Evolutionary conservation across 1,284 basidiomycete genomes (phyloP).

Genomic region (Cystobasidiaceae sp.): DNA sequence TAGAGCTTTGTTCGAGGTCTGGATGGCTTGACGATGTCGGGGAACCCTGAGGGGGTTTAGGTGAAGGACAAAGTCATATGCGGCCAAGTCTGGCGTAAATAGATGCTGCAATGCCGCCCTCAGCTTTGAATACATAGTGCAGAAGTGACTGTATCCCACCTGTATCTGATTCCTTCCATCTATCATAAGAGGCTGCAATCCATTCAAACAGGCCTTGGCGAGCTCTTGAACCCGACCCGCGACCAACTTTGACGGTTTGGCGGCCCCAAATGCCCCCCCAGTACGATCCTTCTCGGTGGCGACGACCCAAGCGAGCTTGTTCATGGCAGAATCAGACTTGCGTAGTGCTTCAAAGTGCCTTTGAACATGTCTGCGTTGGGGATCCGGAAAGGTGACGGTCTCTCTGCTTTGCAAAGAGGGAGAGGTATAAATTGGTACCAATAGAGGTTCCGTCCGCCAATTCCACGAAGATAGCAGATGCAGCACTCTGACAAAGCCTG

Average conservation of each 20-base stretch:
- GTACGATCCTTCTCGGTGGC: slow-evolving; percentile 71
- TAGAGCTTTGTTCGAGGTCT: slow-evolving; percentile 50
- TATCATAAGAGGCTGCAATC: slow-evolving; percentile 44
- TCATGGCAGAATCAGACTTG: slow-evolving; percentile 48
- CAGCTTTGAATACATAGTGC: neutral
- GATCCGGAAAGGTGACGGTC: slow-evolving; percentile 47
- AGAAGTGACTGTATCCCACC: slow-evolving; percentile 48
- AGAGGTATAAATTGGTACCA: slow-evolving; percentile 51
- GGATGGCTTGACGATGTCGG: slow-evolving; percentile 58
- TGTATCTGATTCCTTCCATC: slow-evolving; percentile 53
- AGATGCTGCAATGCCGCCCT: slow-evolving; percentile 55
- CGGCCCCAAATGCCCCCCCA: slow-evolving; percentile 69
- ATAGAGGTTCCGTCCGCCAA: slow-evolving; percentile 57
- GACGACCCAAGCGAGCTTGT: slow-evolving; percentile 68
- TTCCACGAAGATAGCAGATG: slow-evolving; percentile 71
- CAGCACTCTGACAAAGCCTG: slow-evolving; percentile 75
- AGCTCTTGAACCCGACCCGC: slow-evolving; percentile 65
- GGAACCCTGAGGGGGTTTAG: slow-evolving; percentile 63
- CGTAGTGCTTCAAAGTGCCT: slow-evolving; percentile 50
- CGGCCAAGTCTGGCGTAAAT: slow-evolving; percentile 73
- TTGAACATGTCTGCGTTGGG: slow-evolving; percentile 58
- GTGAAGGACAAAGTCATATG: slow-evolving; percentile 81
- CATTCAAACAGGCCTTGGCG: slow-evolving; percentile 63
- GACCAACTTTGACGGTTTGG: slow-evolving; percentile 61
- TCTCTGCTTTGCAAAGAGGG: slow-evolving; percentile 45